Conservation (phyloP, 1,284 basidiomycete species). For the Fomitopsis schrenkii region DNA sequence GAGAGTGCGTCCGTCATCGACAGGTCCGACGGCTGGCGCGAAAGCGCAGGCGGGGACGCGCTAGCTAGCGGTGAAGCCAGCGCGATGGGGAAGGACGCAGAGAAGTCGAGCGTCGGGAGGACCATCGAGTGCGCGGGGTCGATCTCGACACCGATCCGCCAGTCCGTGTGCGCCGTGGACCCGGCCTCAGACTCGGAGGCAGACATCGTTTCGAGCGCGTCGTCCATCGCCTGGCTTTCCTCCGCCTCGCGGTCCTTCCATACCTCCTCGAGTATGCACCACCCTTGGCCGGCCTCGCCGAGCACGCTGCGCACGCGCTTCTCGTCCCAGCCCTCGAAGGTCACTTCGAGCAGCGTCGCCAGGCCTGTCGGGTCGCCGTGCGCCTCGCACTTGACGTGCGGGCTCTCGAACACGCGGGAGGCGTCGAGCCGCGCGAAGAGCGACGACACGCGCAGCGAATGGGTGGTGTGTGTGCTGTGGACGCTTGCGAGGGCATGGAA, state of each 20-base stretch:
- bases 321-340: constrained; percentile 67
- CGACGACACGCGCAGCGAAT: constrained; percentile 60
- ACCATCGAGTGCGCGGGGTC: constrained; percentile 58
- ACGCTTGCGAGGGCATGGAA: constrained; percentile 47
- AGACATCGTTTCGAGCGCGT: constrained; percentile 24
- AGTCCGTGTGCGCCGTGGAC: constrained; percentile 7
- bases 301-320: constrained; percentile 57
- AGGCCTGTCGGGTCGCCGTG: constrained; percentile 43
- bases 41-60: background rate
- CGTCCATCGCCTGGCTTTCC: constrained; percentile 26
- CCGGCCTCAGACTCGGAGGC: constrained; percentile 5
- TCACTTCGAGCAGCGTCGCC: constrained; percentile 62
- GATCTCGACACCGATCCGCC: constrained; percentile 31
- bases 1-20: constrained; percentile 16
- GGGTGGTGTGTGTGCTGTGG: constrained; percentile 48
- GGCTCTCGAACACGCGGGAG: constrained; percentile 57
- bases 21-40: constrained; percentile 4
- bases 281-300: constrained; percentile 64
- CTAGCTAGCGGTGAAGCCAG: background rate
- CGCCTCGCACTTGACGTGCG: constrained; percentile 51
- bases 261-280: constrained; percentile 68
- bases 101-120: constrained; percentile 69
- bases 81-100: constrained; percentile 30
- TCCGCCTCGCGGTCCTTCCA: constrained; percentile 32
- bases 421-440: constrained; percentile 65